A percentile compares a stretch with the other conserved stretches of the same genome.
These are phyloP conservation scores for Hexamita inflata DNA, from an alignment of 208 protist genomes.

Conservation along the genomic window DNA sequence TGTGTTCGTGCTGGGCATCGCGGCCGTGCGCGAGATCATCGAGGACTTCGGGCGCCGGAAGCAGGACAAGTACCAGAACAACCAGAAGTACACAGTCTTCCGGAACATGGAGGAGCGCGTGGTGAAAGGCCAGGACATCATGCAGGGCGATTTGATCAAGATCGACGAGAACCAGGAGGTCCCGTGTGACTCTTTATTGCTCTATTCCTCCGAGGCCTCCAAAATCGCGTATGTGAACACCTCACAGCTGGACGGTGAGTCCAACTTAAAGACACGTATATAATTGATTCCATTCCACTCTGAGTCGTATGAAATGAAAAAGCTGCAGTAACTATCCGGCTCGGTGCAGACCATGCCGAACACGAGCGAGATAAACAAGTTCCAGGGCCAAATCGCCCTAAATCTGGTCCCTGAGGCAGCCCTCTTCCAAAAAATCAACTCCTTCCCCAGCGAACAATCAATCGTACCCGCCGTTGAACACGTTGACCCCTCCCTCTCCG, in stretches of 20 bases:
- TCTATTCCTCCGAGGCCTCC: not conserved
- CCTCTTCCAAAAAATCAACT: too few relatives aligned
- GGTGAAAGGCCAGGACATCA: constrained; percentile 55
- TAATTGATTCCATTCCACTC: not conserved
- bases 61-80: not conserved
- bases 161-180: constrained; percentile 69
- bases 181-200: constrained; percentile 26
- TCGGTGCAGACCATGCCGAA: too few relatives aligned
- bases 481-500: too few relatives aligned
- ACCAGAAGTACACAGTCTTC: not conserved
- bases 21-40: constrained; percentile 9
- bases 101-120: not conserved
- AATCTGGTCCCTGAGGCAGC: too few relatives aligned
- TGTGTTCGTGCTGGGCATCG: not conserved
- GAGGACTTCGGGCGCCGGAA: not conserved
- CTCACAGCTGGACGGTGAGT: constrained; percentile 94
- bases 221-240: constrained; percentile 55
- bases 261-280: constrained; percentile 81
- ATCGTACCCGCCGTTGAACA: too few relatives aligned
- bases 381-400: too few relatives aligned
- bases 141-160: constrained; percentile 75
- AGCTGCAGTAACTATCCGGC: too few relatives aligned
- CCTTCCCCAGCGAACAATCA: too few relatives aligned
- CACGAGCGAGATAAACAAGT: too few relatives aligned
- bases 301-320: too few relatives aligned